These are phyloP conservation scores for Orbilia oligospora DNA, from an alignment of 2,329 filamentous ascomycete species.

Conservation along the genomic window DNA sequence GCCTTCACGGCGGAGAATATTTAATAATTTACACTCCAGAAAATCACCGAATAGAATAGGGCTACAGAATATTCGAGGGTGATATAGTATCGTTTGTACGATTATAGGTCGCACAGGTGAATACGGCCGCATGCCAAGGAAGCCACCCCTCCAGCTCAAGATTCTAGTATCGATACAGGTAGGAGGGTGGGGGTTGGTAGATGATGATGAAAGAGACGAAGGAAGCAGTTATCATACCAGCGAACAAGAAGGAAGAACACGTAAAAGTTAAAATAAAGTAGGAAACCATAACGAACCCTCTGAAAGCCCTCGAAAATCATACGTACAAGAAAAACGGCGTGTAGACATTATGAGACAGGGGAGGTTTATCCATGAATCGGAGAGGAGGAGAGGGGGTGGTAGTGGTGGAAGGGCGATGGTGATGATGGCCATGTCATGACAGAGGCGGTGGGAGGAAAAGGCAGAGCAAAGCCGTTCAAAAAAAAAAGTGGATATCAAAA, in stretches of 20 bases:
- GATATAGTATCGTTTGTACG: not conserved
- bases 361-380: not conserved
- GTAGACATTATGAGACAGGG: constrained; percentile 37
- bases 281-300: constrained; percentile 29
- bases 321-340: constrained; percentile 42
- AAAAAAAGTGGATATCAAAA: constrained; percentile 26
- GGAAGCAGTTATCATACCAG: constrained; percentile 14
- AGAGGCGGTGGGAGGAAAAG: not conserved
- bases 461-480: not conserved
- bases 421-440: constrained; percentile 3
- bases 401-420: not conserved
- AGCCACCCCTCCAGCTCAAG: not conserved
- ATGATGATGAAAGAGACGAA: constrained; percentile 2
- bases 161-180: constrained; percentile 33
- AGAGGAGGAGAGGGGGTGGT: not conserved
- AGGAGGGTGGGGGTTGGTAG: constrained; percentile 2
- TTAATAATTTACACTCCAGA: too few species aligned
- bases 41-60: too few species aligned
- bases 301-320: constrained; percentile 42
- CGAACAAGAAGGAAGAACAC: constrained; percentile 24
- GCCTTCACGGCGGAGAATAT: too few species aligned
- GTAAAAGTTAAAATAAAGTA: constrained; percentile 18
- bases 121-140: not conserved
- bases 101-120: constrained; percentile 5
- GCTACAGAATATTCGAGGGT: not conserved